Conservation (phyloP, 371 early-diverging fungal genomes). For the Polyrhizophydium stewartii region DNA sequence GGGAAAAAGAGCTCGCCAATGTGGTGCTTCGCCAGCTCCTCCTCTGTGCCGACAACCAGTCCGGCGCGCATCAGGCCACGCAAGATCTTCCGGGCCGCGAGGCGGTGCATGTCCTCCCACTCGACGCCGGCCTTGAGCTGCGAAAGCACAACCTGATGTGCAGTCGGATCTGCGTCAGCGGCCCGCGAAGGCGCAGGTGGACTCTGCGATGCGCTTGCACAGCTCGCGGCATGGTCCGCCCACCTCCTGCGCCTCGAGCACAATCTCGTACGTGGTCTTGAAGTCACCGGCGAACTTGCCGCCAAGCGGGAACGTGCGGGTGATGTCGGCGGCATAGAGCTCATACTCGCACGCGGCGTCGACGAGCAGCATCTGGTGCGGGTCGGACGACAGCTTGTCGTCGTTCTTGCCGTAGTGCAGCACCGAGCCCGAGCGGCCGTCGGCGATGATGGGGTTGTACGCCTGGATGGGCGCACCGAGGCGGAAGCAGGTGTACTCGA, state of each 20-base stretch:
- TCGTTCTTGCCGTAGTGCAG: slow-evolving; percentile 81
- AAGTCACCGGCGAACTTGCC: slow-evolving; percentile 73
- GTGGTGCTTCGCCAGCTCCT: slow-evolving; percentile 62
- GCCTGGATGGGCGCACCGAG: slow-evolving; percentile 69
- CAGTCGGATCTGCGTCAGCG: too few relatives aligned
- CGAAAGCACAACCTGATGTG: slow-evolving; percentile 35
- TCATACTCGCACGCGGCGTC: slow-evolving; percentile 84
- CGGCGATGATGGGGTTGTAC: slow-evolving; percentile 81
- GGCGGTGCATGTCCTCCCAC: slow-evolving; percentile 87
- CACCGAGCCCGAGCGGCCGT: slow-evolving; percentile 71
- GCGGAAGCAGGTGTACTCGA: slow-evolving; percentile 66
- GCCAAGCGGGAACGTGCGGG: slow-evolving; percentile 82
- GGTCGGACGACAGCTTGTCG: slow-evolving; percentile 37
- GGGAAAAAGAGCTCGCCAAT: slow-evolving; percentile 88
- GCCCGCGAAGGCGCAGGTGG: too few relatives aligned
- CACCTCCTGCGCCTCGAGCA: slow-evolving; percentile 78
- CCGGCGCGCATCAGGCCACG: slow-evolving; percentile 73
- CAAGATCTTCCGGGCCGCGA: slow-evolving; percentile 67
- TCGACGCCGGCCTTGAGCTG: slow-evolving; percentile 73
- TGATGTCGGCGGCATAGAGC: slow-evolving; percentile 87
- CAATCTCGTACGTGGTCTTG: slow-evolving; percentile 74
- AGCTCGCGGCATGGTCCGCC: neutral
- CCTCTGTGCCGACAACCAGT: slow-evolving; percentile 64
- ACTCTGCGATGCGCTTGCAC: too few relatives aligned
- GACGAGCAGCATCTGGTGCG: slow-evolving; percentile 67